Conservation (phyloP, 164 flowering plant genomes). For the Aristolochia californica region DNA sequence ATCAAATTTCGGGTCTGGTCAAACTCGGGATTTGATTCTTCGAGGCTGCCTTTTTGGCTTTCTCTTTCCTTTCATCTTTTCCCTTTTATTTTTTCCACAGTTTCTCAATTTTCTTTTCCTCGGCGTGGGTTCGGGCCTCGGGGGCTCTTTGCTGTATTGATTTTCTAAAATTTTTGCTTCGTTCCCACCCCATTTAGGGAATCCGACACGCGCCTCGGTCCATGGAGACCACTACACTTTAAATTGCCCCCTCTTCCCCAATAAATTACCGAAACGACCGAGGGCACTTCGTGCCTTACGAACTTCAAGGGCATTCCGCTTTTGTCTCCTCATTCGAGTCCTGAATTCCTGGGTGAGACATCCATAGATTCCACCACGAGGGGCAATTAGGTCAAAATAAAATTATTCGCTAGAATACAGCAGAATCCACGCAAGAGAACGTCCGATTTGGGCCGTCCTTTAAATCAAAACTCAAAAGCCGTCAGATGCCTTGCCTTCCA, state of each 20-base stretch:
- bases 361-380: not conserved
- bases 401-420: not conserved
- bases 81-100: not conserved
- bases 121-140: constrained; percentile 2
- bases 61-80: constrained; percentile 1
- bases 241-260: not conserved
- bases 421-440: constrained; percentile 4
- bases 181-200: not conserved
- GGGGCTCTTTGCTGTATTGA: too few relatives aligned
- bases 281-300: not conserved
- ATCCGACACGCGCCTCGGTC: constrained; percentile 5
- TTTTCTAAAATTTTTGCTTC: too few relatives aligned
- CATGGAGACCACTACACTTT: not conserved
- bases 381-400: not conserved
- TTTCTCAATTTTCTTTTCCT: not conserved
- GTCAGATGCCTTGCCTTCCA: too few relatives aligned
- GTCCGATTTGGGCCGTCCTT: constrained; percentile 5
- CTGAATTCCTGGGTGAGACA: not conserved
- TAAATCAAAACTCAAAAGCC: too few relatives aligned
- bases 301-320: too few relatives aligned
- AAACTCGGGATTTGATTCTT: constrained; percentile 22
- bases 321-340: not conserved
- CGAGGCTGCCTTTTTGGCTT: constrained; percentile 4
- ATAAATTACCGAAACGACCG: not conserved
- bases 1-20: constrained; percentile 18